A percentile compares a stretch with the other conserved stretches of the same genome.
These are phyloP conservation scores for Colletotrichum aenigma DNA, from an alignment of 2,329 filamentous ascomycete species.

Conservation along the genomic window DNA sequence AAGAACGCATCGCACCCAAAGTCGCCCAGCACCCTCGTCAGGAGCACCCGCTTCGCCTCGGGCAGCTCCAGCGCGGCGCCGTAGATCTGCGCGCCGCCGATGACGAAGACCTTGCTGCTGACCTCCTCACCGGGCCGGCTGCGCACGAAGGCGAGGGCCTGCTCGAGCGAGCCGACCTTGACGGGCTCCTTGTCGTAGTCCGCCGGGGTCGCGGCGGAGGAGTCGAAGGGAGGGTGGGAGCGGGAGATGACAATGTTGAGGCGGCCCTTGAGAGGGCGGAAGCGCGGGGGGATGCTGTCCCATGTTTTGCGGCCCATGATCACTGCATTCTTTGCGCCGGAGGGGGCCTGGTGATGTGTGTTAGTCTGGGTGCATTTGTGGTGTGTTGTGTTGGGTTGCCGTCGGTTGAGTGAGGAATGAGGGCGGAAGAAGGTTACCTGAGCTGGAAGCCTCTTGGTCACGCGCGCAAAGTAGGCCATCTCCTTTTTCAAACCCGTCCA, in stretches of 20 bases:
- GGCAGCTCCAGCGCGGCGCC: constrained; percentile 65
- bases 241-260: constrained; percentile 83
- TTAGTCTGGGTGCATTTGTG: background rate
- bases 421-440: constrained; percentile 33
- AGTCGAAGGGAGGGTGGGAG: constrained; percentile 33
- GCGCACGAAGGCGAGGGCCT: constrained; percentile 55
- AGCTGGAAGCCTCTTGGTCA: constrained; percentile 72
- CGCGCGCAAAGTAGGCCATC: constrained; percentile 93
- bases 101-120: constrained; percentile 76
- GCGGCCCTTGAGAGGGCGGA: constrained; percentile 79
- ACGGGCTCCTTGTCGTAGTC: constrained; percentile 53
- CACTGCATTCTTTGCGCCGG: constrained; percentile 68
- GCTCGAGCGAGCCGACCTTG: constrained; percentile 61
- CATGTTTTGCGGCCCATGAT: constrained; percentile 99
- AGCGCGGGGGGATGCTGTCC: constrained; percentile 81
- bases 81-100: constrained; percentile 91
- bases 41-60: constrained; percentile 66
- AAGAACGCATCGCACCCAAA: constrained; percentile 83
- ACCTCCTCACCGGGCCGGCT: constrained; percentile 35
- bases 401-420: background rate
- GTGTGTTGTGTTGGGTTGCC: background rate
- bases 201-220: constrained; percentile 12
- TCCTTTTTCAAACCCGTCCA: constrained; percentile 90
- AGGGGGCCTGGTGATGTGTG: constrained; percentile 27
- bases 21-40: constrained; percentile 70